Evolutionary conservation across 2,329 filamentous ascomycete species (phyloP).

Genomic region (Seiridium unicorne): DNA sequence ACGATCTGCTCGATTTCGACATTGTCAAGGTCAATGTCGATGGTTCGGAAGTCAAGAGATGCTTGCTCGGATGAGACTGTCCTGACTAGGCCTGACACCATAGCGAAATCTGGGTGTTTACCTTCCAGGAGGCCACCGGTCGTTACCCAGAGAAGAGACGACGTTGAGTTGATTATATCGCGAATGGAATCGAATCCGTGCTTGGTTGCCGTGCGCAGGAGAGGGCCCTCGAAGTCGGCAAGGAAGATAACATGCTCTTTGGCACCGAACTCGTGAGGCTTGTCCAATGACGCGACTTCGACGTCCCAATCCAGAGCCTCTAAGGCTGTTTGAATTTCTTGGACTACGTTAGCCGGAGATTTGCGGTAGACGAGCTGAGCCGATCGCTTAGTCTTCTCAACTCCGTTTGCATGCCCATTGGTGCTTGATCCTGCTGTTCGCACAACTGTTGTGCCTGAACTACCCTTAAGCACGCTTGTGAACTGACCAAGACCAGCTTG

Average conservation of each 20-base stretch:
- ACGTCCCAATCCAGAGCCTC: conserved; percentile 13
- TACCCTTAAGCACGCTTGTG: conserved; percentile 3
- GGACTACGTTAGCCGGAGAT: conserved; percentile 5
- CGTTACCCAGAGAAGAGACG: conserved; percentile 28
- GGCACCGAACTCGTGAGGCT: conserved; percentile 9
- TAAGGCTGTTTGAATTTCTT: conserved; percentile 6
- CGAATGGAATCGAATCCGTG: conserved; percentile 24
- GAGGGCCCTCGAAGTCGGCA: conserved; percentile 24
- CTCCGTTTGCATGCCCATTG: background rate
- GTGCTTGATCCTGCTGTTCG: background rate
- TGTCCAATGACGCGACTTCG: conserved; percentile 1
- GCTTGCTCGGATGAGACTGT: conserved; percentile 22
- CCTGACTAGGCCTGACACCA: conserved; percentile 22
- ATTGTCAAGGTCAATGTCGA: conserved; percentile 19
- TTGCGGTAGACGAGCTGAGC: conserved; percentile 10
- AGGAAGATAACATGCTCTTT: conserved; percentile 25
- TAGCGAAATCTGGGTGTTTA: conserved; percentile 22
- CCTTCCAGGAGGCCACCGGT: conserved; percentile 19
- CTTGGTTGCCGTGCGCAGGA: conserved; percentile 22
- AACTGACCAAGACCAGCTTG: conserved; percentile 8
- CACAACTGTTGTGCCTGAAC: conserved; percentile 4
- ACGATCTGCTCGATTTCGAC: conserved; percentile 9
- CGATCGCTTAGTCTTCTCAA: background rate
- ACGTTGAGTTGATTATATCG: conserved; percentile 18
- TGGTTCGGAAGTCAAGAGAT: conserved; percentile 21